Conservation (phyloP, 176 grass and related monocot genomes). For the Eleusine coracana region DNA sequence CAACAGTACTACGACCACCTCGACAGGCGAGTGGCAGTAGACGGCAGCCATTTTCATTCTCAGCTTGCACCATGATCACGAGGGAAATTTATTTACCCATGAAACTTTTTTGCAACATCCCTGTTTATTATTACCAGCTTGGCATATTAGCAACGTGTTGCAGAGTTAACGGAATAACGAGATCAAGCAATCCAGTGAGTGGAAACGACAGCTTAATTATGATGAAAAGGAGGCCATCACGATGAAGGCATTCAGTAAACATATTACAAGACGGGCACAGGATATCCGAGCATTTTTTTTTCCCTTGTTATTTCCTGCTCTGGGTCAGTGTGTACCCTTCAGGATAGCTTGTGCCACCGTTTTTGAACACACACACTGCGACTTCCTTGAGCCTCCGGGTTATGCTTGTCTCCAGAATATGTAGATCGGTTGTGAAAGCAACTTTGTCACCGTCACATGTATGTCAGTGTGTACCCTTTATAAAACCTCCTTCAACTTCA, state of each 20-base stretch:
- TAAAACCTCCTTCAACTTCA: constrained; percentile 19
- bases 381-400: constrained; percentile 29
- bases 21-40: no score
- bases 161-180: neutral
- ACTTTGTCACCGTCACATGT: neutral
- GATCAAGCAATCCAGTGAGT: neutral
- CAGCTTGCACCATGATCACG: no score
- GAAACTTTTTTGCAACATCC: neutral
- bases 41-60: no score
- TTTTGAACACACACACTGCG: constrained; percentile 12
- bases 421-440: constrained; percentile 24
- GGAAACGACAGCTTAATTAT: constrained; percentile 2
- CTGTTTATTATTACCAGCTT: neutral
- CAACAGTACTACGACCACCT: no score
- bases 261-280: constrained; percentile 14
- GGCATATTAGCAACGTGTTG: neutral
- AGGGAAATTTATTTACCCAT: neutral
- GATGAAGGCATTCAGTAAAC: neutral
- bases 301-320: neutral
- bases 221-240: neutral
- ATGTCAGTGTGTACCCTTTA: neutral
- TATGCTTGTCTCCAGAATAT: constrained; percentile 31
- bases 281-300: constrained; percentile 3
- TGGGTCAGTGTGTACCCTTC: neutral
- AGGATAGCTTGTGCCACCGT: constrained; percentile 7